These are phyloP conservation scores for Chlorella ohadii DNA, from an alignment of 139 green algal species.

Conservation along the genomic window DNA sequence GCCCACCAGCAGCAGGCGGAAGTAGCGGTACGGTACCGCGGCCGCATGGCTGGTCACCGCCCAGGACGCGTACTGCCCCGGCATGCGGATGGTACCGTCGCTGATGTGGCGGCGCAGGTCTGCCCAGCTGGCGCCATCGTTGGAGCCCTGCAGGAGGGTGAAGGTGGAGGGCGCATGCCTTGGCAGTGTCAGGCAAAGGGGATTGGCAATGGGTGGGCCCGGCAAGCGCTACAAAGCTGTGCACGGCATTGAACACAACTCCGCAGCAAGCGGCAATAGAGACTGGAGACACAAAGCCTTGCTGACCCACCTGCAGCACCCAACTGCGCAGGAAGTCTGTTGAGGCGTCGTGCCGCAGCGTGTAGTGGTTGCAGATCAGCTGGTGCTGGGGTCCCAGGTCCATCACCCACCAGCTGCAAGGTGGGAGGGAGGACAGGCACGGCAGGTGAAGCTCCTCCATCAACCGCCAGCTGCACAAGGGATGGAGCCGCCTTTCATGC, in stretches of 20 bases:
- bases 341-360: slow-evolving; percentile 82
- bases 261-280: too few relatives aligned
- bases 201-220: too few relatives aligned
- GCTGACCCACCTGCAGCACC: slow-evolving; percentile 81
- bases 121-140: slow-evolving; percentile 69
- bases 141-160: slow-evolving; percentile 66
- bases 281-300: too few relatives aligned
- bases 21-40: slow-evolving; percentile 67
- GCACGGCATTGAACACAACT: too few relatives aligned
- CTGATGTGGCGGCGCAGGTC: slow-evolving; percentile 69
- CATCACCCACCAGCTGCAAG: slow-evolving; percentile 76
- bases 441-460: too few relatives aligned
- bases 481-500: too few relatives aligned
- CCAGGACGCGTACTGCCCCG: slow-evolving; percentile 86
- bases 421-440: background rate
- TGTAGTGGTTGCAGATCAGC: slow-evolving; percentile 87
- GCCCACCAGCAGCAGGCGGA: slow-evolving; percentile 74
- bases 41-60: slow-evolving; percentile 70
- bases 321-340: slow-evolving; percentile 78
- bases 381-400: slow-evolving; percentile 74
- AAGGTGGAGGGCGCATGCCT: background rate
- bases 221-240: too few relatives aligned
- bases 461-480: too few relatives aligned
- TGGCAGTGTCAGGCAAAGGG: too few relatives aligned
- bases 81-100: slow-evolving; percentile 71